Base-by-base conservation (phyloP, 768 basidiomycete species). In the Pisolithus marmoratus region DNA sequence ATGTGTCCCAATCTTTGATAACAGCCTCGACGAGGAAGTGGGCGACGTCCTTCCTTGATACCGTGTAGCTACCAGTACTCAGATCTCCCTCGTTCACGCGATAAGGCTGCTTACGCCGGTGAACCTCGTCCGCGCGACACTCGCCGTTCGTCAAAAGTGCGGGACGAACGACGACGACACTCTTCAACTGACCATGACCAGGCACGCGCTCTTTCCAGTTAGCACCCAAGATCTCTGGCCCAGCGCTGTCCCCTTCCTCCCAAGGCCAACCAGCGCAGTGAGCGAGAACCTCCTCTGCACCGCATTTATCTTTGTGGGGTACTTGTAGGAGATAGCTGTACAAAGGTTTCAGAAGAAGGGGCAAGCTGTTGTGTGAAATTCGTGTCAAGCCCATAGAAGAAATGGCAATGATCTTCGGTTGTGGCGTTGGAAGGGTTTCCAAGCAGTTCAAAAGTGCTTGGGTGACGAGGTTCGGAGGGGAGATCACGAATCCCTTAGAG, bases 261-360 rank as follows among this genome's bases (percentile, higher is more conserved):
- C 84, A 85, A 1, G 61, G 26, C 74, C 74, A 74, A 1, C 80
- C 84, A 0, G 77, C 70, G 52, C 70, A 67, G 52, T 84, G 72
- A 1, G 72, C 66, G 4, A 80, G 46, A 2, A 76, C 63, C 26
- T 77, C 70, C 65, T 90, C 87, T 29, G 69, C 64, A 7, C 79
- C 84, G 42, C 80, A 40, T 65, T 88, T 89, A 65, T 88, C 85
- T 26, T 60, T 70, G 60, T 83, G 83, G 5, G 82, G 78, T 2
- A 31, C 53, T 5, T 63, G 38, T 40, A 85, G 64, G 24, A 79
- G 44, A 54, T 68, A 72, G 4, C 60, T 53, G 62, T 85, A 85
- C 0, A 87, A 0, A 0, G 74, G 73, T 55, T 75, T 77, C 29
- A 83, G 56, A 3, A 67, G 61, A 27, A 77, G 42, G 0, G 85